These are phyloP conservation scores for Termitomyces sp. DNA, from an alignment of 768 basidiomycete genomes.

Conservation along the genomic window DNA sequence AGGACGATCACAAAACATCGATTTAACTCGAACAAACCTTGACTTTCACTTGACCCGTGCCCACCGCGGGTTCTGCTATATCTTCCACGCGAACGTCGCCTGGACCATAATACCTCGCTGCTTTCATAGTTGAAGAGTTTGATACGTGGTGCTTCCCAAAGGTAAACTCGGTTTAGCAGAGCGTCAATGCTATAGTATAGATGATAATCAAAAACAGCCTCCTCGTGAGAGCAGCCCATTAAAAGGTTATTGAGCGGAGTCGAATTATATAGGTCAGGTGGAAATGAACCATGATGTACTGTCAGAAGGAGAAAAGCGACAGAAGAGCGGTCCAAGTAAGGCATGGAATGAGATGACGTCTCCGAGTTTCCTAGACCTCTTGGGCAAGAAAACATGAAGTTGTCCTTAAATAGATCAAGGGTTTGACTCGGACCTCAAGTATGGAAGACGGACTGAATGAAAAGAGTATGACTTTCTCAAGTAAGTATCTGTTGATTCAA, in stretches of 20 bases:
- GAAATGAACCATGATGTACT: background rate
- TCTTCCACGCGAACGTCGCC: slow-evolving; percentile 39
- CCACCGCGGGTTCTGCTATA: slow-evolving; percentile 29
- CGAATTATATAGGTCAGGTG: background rate
- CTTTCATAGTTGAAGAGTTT: slow-evolving; percentile 20
- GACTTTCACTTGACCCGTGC: slow-evolving; percentile 36
- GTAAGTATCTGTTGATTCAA: background rate
- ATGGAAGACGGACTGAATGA: background rate
- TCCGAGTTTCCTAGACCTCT: background rate
- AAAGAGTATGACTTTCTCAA: background rate
- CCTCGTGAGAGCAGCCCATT: background rate
- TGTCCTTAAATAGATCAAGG: background rate
- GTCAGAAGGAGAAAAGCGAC: background rate
- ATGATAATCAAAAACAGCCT: background rate
- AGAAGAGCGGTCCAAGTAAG: too few relatives aligned
- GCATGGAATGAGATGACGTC: background rate
- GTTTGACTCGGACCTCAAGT: background rate
- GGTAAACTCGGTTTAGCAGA: too few relatives aligned
- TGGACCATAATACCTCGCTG: slow-evolving; percentile 39
- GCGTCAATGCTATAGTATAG: background rate
- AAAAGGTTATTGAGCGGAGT: background rate
- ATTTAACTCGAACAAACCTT: slow-evolving; percentile 24
- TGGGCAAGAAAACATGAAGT: background rate
- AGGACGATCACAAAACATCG: background rate
- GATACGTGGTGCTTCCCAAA: background rate